Conservation (phyloP, 192 early-diverging fungal species). For the Coemansia biformis region DNA sequence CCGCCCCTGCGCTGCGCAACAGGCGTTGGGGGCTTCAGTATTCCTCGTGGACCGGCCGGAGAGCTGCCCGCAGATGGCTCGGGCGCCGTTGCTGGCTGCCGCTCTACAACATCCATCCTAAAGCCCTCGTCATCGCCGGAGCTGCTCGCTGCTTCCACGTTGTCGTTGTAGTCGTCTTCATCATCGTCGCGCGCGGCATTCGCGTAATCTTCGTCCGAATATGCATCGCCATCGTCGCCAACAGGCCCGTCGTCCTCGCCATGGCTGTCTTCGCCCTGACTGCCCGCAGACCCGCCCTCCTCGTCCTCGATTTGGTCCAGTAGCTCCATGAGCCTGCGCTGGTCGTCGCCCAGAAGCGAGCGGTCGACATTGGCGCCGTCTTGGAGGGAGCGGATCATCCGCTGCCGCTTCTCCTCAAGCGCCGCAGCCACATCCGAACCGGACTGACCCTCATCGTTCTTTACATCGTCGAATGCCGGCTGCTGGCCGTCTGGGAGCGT, state of each 20-base stretch:
- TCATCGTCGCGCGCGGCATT: conserved; percentile 39
- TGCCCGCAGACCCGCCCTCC: not conserved
- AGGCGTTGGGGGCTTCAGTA: conserved; percentile 14
- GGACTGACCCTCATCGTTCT: not conserved
- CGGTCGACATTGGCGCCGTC: not conserved
- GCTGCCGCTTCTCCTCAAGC: conserved; percentile 12
- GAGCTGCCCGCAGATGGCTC: not conserved
- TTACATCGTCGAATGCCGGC: conserved; percentile 3
- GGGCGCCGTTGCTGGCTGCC: not conserved
- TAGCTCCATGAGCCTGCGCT: conserved; percentile 26
- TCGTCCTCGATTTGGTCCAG: conserved; percentile 37
- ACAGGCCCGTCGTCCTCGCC: not conserved
- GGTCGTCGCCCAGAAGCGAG: conserved; percentile 5
- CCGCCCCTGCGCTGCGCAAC: not conserved
- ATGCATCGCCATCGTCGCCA: conserved; percentile 25
- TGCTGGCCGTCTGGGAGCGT: conserved; percentile 16
- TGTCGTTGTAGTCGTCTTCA: conserved; percentile 43
- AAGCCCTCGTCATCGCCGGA: not conserved
- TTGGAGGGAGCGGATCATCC: conserved; percentile 13
- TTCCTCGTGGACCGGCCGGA: conserved; percentile 7
- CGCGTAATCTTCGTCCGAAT: conserved; percentile 37
- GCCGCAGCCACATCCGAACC: not conserved
- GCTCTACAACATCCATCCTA: conserved; percentile 16
- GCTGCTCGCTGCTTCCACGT: not conserved
- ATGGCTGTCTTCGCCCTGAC: conserved; percentile 2